Base-by-base conservation (phyloP, 1,284 basidiomycete species). In the Irpex sp. region DNA sequence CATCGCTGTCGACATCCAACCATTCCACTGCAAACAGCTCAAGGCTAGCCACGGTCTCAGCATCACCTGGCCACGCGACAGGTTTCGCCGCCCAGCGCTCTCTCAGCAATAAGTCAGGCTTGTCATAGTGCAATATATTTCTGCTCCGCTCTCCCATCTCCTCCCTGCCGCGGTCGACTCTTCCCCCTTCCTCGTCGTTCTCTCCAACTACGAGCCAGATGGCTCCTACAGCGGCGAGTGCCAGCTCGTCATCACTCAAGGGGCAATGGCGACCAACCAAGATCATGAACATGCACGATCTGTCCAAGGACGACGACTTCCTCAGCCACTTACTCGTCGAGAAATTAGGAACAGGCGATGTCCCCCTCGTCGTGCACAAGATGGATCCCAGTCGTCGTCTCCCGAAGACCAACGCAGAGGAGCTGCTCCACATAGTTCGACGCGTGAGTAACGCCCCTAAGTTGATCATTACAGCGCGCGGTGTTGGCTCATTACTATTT, bases 231-330 rank as follows among this genome's bases (percentile, higher is more conserved):
- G 58, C 68, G 62, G 65, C 69, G 62, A 63, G 67, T 62, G 58
- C 66, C 48, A 64, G 66, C 60, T 67, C 69, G 62, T 69, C 66
- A 13, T 62, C 62, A 7, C 62, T 57, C 47, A 69, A 67, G 51
- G 59, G 66, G 66, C 70, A 76, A 79, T 92, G 90, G 90, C 85
- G 87, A 54, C 85, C 85, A 19, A 93, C 90, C 57, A 92, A 89
- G 81, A 86, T 89, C 68, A 93, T 93, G 92, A 90, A 92, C 79
- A 89, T 92, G 81, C 83, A 83, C 74, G 91, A 93, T 83, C 84
- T 93, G 64, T 89, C 91, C 68, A 87, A 85, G 75, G 92, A 93
- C 78, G 91, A 93, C 75, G 91, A 93, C 77, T 93, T 93, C 75
- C 85, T 93, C 74, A 90, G 88, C 72, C 89, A 92, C 77, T 82